Evolutionary conservation across 1,284 basidiomycete species (phyloP).

Genomic region (Cryptococcus sp.): DNA sequence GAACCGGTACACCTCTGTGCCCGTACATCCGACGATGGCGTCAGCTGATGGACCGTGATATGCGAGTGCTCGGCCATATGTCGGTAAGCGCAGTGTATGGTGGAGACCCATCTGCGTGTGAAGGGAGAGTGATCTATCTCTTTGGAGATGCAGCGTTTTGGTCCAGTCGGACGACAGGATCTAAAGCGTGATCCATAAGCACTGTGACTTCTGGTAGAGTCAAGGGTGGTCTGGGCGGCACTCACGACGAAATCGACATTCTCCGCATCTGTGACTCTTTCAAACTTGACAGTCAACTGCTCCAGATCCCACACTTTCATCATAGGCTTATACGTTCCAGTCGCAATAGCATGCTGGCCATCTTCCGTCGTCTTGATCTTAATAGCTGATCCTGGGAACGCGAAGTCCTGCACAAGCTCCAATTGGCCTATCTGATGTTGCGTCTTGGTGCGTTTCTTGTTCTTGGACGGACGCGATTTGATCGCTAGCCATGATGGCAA

Average conservation of each 20-base stretch:
- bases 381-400: constrained; percentile 95
- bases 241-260: constrained; percentile 94
- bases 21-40: constrained; percentile 73
- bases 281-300: constrained; percentile 91
- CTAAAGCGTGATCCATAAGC: constrained; percentile 54
- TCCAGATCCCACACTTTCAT: constrained; percentile 95
- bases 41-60: constrained; percentile 87
- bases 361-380: constrained; percentile 87
- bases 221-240: background rate
- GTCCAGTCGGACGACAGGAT: constrained; percentile 99
- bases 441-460: constrained; percentile 52
- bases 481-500: constrained; percentile 85
- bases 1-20: constrained; percentile 85
- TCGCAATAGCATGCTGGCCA: constrained; percentile 88
- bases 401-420: constrained; percentile 91
- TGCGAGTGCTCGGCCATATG: constrained; percentile 85
- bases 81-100: constrained; percentile 89
- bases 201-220: background rate
- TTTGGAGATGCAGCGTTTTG: constrained; percentile 94
- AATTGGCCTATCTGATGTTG: constrained; percentile 57
- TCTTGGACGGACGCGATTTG: constrained; percentile 54
- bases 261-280: constrained; percentile 92
- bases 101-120: constrained; percentile 94
- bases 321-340: constrained; percentile 97
- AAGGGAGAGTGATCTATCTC: constrained; percentile 89